These are phyloP conservation scores for Tricholoma sp. DNA, from an alignment of 768 basidiomycete species.

Conservation along the genomic window DNA sequence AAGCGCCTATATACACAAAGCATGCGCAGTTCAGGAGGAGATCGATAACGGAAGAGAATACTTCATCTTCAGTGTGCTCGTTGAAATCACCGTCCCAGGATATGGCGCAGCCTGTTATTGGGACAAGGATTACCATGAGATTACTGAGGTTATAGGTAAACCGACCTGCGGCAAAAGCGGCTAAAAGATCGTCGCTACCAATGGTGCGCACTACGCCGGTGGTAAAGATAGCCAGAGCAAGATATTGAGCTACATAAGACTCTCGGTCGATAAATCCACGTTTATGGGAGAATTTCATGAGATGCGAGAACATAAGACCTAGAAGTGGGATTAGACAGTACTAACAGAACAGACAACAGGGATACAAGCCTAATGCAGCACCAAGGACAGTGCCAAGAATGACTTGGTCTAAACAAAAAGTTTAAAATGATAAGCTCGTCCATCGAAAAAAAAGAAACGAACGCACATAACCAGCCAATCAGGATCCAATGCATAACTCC, in stretches of 20 bases:
- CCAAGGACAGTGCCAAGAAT: conserved; percentile 73
- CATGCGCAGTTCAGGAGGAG: conserved; percentile 77
- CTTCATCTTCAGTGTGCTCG: conserved; percentile 72
- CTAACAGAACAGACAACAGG: not conserved
- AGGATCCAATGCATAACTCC: conserved; percentile 85
- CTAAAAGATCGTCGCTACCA: conserved; percentile 85
- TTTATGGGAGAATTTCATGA: conserved; percentile 67
- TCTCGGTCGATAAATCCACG: conserved; percentile 70
- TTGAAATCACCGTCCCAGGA: conserved; percentile 90
- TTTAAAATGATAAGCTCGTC: not conserved
- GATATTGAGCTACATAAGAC: conserved; percentile 83
- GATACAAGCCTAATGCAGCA: conserved; percentile 27
- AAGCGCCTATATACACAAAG: conserved; percentile 86
- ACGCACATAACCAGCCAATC: conserved; percentile 75
- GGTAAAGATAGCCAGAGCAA: conserved; percentile 67
- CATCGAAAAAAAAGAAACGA: not conserved
- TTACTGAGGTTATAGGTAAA: not conserved
- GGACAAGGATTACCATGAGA: not conserved
- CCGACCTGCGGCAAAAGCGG: conserved; percentile 78
- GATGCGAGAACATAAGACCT: conserved; percentile 63
- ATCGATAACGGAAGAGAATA: conserved; percentile 89
- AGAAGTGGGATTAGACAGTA: not conserved
- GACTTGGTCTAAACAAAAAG: conserved; percentile 59
- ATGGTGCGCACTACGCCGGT: conserved; percentile 76
- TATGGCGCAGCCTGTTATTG: conserved; percentile 65